phyloP scores from a whole-genome alignment of 2,329 filamentous ascomycete species.

The Endoconidiophora laricicola region DNA sequence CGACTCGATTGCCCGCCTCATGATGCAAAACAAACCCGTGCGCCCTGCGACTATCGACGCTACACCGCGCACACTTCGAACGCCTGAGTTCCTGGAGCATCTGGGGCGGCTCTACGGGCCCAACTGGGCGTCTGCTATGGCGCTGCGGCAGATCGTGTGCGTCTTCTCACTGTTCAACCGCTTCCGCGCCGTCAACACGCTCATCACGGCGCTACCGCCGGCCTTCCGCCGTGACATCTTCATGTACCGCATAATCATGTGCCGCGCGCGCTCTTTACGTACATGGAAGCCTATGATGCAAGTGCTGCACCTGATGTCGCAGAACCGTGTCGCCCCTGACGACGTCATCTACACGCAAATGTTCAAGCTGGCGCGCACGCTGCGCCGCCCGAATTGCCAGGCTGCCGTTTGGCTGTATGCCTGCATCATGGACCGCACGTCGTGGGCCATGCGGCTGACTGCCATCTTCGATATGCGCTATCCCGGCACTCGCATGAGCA shows the following conservation, averaged over 20 bases:
- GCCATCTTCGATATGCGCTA: slow-evolving; percentile 12
- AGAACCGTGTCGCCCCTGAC: neutral
- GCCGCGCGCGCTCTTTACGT: slow-evolving; percentile 4
- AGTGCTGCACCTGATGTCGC: neutral
- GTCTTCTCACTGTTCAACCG: slow-evolving; percentile 26
- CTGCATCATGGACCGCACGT: slow-evolving; percentile 16
- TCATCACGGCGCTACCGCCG: neutral
- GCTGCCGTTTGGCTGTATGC: slow-evolving; percentile 22
- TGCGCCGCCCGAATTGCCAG: slow-evolving; percentile 16
- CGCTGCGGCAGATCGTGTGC: slow-evolving; percentile 24
- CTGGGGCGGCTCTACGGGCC: slow-evolving; percentile 29
- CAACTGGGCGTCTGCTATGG: slow-evolving; percentile 26
- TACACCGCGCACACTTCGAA: neutral
- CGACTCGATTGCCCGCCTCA: neutral
- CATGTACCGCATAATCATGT: slow-evolving; percentile 10
- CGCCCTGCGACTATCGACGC: neutral
- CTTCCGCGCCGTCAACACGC: slow-evolving; percentile 1
- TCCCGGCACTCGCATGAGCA: slow-evolving; percentile 5
- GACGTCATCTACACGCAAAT: slow-evolving; percentile 7
- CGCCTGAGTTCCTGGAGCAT: slow-evolving; percentile 22
- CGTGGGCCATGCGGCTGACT: slow-evolving; percentile 18
- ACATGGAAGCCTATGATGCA: neutral
- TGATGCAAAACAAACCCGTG: neutral
- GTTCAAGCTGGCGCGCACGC: slow-evolving; percentile 2
- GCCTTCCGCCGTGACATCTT: slow-evolving; percentile 2